A percentile compares a stretch with the other conserved stretches of the same genome.
Conservation (phyloP, 1,139 yeast species). For the Sugiyamaella japonica region DNA sequence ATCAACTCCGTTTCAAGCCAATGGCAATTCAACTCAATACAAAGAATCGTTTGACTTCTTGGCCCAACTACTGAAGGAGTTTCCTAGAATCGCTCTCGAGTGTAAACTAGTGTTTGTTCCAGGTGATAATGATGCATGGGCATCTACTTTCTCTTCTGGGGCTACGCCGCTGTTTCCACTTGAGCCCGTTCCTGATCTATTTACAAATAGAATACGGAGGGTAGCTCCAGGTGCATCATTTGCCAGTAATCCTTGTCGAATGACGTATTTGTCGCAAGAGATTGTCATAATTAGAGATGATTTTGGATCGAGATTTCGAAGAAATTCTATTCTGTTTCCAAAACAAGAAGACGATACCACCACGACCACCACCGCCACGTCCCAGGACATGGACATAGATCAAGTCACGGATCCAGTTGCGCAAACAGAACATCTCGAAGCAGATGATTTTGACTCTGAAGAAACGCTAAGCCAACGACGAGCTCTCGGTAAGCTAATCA, state of each 20-base stretch:
- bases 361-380: background rate
- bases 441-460: conserved; percentile 27
- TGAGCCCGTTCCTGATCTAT: conserved; percentile 64
- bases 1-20: conserved; percentile 61
- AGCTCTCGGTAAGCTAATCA: conserved; percentile 28
- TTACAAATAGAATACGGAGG: conserved; percentile 65
- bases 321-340: conserved; percentile 64
- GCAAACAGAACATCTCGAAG: conserved; percentile 18
- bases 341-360: conserved; percentile 4
- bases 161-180: conserved; percentile 71
- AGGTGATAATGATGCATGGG: conserved; percentile 95
- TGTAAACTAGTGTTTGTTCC: conserved; percentile 70
- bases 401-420: conserved; percentile 18
- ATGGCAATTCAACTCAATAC: conserved; percentile 51
- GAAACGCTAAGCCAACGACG: conserved; percentile 26
- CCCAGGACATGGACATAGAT: conserved; percentile 8
- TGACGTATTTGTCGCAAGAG: conserved; percentile 82
- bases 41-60: conserved; percentile 73
- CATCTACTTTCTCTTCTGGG: conserved; percentile 67
- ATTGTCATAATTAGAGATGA: conserved; percentile 74
- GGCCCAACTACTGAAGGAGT: conserved; percentile 55
- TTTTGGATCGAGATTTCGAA: conserved; percentile 60
- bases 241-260: conserved; percentile 75
- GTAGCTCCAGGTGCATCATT: conserved; percentile 66
- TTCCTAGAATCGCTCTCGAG: conserved; percentile 42